phyloP scores from a whole-genome alignment of 140 eudicot genomes.

The Senecio squalidus region DNA sequence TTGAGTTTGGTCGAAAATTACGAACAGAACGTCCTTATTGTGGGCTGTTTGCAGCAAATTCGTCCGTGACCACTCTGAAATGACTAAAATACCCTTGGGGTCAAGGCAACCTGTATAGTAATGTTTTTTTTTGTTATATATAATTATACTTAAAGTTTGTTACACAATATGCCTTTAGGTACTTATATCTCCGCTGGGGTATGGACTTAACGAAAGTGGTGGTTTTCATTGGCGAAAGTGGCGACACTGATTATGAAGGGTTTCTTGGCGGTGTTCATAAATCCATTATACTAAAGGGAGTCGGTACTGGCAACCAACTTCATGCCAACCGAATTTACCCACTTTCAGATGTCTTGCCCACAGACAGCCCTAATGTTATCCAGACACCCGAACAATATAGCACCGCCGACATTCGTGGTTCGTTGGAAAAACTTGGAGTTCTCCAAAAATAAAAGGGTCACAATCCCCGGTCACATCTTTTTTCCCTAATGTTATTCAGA shows the following conservation, averaged over 20 bases:
- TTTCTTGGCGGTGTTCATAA: slow-evolving; percentile 83
- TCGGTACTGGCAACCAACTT: slow-evolving; percentile 51
- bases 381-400: slow-evolving; percentile 46
- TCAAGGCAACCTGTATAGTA: too few relatives aligned
- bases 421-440: slow-evolving; percentile 45
- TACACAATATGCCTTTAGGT: slow-evolving; percentile 42
- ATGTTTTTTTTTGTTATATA: not conserved
- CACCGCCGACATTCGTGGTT: slow-evolving; percentile 43
- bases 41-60: too few relatives aligned
- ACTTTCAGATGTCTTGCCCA: slow-evolving; percentile 63
- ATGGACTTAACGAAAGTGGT: slow-evolving; percentile 81
- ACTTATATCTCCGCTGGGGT: slow-evolving; percentile 93
- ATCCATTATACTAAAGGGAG: slow-evolving; percentile 71
- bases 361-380: slow-evolving; percentile 64
- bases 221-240: slow-evolving; percentile 88
- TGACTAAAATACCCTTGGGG: too few relatives aligned
- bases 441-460: slow-evolving; percentile 42
- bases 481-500: too few relatives aligned
- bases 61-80: too few relatives aligned
- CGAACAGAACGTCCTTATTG: too few relatives aligned
- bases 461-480: too few relatives aligned
- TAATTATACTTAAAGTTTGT: not conserved
- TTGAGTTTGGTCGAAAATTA: too few relatives aligned
- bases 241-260: slow-evolving; percentile 89
- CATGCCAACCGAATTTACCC: slow-evolving; percentile 81